Percentiles rank a stretch among this genome's conserved stretches.
These are phyloP conservation scores for Starmerella asiatica DNA, from an alignment of 805 yeast genomes.

Conservation along the genomic window DNA sequence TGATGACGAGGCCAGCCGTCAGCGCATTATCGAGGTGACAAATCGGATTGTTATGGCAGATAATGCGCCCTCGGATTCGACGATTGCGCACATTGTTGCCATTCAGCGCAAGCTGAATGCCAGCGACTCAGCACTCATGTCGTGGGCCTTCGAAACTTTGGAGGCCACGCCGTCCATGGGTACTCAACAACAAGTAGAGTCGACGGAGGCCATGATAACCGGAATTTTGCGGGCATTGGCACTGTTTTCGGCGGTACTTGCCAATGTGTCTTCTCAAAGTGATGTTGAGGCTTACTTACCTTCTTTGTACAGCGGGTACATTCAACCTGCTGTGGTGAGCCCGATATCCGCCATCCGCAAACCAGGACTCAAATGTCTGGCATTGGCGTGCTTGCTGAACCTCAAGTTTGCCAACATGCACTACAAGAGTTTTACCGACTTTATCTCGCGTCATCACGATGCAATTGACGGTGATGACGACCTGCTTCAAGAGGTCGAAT, in stretches of 20 bases:
- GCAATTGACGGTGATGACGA: slow-evolving; percentile 26
- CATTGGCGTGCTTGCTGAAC: slow-evolving; percentile 49
- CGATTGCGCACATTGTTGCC: slow-evolving; percentile 35
- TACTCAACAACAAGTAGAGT: slow-evolving; percentile 1
- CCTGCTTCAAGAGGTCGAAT: slow-evolving; percentile 1
- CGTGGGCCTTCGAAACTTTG: slow-evolving; percentile 15
- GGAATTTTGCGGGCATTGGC: slow-evolving; percentile 30
- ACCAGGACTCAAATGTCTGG: slow-evolving; percentile 61
- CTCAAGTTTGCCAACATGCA: slow-evolving; percentile 9
- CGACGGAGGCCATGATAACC: slow-evolving; percentile 4
- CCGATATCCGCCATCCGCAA: slow-evolving; percentile 42
- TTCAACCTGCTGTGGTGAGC: slow-evolving; percentile 63
- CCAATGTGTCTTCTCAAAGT: slow-evolving; percentile 49
- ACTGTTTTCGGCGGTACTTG: slow-evolving; percentile 56
- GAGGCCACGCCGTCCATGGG: slow-evolving; percentile 7
- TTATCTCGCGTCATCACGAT: slow-evolving; percentile 31
- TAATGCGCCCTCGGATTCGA: slow-evolving; percentile 41
- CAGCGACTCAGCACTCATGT: slow-evolving; percentile 14
- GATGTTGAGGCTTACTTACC: slow-evolving; percentile 58
- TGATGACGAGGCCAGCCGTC: slow-evolving; percentile 81
- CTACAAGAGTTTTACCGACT: slow-evolving; percentile 3
- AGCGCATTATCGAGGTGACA: slow-evolving; percentile 51
- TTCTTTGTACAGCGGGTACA: slow-evolving; percentile 34
- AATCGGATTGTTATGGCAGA: slow-evolving; percentile 37
- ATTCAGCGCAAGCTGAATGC: slow-evolving; percentile 41